Evolutionary conservation across 2,329 filamentous ascomycete genomes (phyloP).

Genomic region (Paraphaeosphaeria sporulosa): DNA sequence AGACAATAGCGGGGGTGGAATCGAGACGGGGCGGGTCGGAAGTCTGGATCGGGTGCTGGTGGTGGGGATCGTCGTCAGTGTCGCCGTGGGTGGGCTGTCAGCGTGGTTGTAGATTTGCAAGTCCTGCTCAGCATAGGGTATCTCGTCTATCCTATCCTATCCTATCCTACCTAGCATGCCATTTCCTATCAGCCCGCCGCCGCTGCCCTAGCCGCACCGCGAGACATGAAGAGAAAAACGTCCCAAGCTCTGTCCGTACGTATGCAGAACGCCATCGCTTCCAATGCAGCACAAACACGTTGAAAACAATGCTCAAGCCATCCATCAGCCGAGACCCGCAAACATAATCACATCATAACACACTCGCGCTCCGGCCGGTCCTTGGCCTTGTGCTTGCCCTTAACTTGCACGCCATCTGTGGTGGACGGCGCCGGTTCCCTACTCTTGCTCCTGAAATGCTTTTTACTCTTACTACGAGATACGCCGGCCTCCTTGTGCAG

Average conservation of each 20-base stretch:
- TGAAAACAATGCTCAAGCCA: not conserved
- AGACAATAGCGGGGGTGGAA: conserved; percentile 8
- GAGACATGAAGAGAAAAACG: not conserved
- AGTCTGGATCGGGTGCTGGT: conserved; percentile 17
- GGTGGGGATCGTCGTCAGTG: conserved; percentile 19
- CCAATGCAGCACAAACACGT: conserved; percentile 4
- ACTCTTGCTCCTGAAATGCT: conserved; percentile 49
- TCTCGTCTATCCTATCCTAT: conserved; percentile 30
- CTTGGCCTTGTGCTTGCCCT: conserved; percentile 37
- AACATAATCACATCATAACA: conserved; percentile 49
- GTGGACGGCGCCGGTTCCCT: conserved; percentile 41
- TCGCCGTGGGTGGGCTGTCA: conserved; percentile 18
- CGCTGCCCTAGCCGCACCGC: not conserved
- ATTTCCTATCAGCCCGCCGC: not conserved
- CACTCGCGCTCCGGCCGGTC: conserved; percentile 54
- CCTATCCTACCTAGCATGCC: conserved; percentile 4
- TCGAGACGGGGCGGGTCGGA: conserved; percentile 3
- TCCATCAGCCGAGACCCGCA: no score
- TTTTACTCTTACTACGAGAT: conserved; percentile 39
- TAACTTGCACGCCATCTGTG: conserved; percentile 34
- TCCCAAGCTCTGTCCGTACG: not conserved
- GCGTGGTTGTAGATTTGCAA: conserved; percentile 15
- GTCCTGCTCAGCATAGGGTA: conserved; percentile 24
- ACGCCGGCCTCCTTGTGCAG: conserved; percentile 35
- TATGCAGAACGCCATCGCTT: conserved; percentile 14